A percentile compares a stretch with the other conserved stretches of the same genome.
phyloP scores from a whole-genome alignment of 805 yeast genomes.

The Kuraishia ogatae region DNA sequence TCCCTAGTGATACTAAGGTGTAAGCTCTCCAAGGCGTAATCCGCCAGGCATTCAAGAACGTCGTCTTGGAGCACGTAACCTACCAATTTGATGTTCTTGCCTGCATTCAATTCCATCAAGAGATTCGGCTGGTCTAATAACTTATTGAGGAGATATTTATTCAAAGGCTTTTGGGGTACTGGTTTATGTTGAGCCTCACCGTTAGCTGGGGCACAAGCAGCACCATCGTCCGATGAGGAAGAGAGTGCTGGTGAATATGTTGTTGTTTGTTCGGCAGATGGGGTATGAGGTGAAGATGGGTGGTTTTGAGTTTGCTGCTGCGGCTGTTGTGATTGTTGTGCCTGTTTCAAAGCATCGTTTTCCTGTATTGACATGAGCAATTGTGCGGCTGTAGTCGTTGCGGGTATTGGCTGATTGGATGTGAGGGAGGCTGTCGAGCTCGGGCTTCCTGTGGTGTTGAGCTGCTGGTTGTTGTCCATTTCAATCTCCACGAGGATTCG shows the following conservation, averaged over 20 bases:
- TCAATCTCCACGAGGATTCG: conserved; percentile 28
- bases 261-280: conserved; percentile 1
- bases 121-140: conserved; percentile 26
- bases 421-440: not conserved
- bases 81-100: conserved; percentile 24
- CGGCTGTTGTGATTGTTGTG: conserved; percentile 2
- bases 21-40: conserved; percentile 20
- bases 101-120: conserved; percentile 23
- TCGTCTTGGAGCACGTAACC: conserved; percentile 21
- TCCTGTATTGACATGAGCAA: conserved; percentile 25
- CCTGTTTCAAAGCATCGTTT: conserved; percentile 10
- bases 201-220: not conserved
- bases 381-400: conserved; percentile 9
- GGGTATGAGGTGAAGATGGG: not conserved
- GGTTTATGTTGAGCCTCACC: not conserved
- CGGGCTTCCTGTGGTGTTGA: conserved; percentile 6
- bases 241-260: not conserved
- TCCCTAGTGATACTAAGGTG: conserved; percentile 6
- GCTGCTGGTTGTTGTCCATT: conserved; percentile 17
- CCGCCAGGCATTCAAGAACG: conserved; percentile 20
- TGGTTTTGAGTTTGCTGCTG: too few species aligned
- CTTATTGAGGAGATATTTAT: conserved; percentile 20
- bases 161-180: conserved; percentile 8
- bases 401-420: not conserved
- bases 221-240: not conserved